Percentiles rank a stretch among this genome's conserved stretches.
Conservation (phyloP, 2,329 filamentous ascomycete genomes). For the Coniochaeta sp. region DNA sequence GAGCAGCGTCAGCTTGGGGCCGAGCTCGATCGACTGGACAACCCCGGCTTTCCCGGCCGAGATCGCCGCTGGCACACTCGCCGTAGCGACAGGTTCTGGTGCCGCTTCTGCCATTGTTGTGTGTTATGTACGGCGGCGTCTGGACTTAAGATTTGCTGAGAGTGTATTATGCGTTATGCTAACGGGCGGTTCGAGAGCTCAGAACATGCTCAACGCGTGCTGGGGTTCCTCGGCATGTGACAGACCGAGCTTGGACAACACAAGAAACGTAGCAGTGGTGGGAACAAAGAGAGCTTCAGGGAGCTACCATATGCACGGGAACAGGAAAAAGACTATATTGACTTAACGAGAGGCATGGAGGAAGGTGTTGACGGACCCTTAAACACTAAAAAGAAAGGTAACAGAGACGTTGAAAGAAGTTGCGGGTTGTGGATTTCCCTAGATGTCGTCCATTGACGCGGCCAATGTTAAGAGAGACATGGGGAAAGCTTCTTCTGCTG, state of each 20-base stretch:
- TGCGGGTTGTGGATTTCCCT: background rate
- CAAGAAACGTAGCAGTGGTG: background rate
- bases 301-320: background rate
- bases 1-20: background rate
- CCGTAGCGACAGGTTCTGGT: background rate
- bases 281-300: background rate
- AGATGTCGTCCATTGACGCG: background rate
- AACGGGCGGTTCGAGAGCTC: background rate
- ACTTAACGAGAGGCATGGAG: background rate
- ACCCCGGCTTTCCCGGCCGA: background rate
- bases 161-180: background rate
- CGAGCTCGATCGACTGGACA: background rate
- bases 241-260: background rate
- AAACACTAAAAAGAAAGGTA: background rate
- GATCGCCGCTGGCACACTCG: background rate
- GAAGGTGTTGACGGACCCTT: background rate
- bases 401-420: background rate
- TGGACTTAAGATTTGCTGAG: background rate
- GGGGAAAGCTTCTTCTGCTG: background rate
- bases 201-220: background rate
- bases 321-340: no score
- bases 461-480: background rate
- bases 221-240: background rate
- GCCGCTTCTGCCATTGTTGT: background rate
- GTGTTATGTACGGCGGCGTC: background rate